Evolutionary conservation across 495 filamentous ascomycete species (phyloP).

Genomic region (Clavariopsis aquatica): DNA sequence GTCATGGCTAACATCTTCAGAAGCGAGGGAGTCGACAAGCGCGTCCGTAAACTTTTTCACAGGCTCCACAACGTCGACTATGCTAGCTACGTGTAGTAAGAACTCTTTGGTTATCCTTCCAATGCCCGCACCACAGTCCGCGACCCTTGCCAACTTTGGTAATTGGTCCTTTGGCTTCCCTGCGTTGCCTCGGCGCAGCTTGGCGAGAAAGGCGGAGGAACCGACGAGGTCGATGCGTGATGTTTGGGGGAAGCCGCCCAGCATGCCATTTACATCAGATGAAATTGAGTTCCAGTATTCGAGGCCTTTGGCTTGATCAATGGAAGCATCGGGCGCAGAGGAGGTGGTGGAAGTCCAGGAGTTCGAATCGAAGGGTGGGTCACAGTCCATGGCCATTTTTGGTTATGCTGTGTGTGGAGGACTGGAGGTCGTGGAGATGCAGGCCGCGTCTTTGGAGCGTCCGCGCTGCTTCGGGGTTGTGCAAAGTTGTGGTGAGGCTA

Average conservation of each 20-base stretch:
- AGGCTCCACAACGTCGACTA: conserved; percentile 64
- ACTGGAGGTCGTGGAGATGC: neutral
- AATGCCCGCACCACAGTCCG: conserved; percentile 66
- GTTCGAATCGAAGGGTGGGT: conserved; percentile 4
- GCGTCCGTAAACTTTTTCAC: conserved; percentile 53
- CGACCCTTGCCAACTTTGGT: conserved; percentile 48
- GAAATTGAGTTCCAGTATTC: conserved; percentile 76
- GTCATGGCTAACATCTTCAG: neutral
- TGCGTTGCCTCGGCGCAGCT: conserved; percentile 57
- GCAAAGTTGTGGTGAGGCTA: too few relatives aligned
- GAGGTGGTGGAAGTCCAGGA: neutral
- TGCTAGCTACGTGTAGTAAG: conserved; percentile 53
- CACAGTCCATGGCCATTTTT: conserved; percentile 33
- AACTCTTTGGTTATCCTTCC: conserved; percentile 63
- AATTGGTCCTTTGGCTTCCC: neutral
- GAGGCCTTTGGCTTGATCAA: conserved; percentile 52
- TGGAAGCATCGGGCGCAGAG: conserved; percentile 49
- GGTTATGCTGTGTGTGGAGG: neutral
- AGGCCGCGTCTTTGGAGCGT: too few relatives aligned
- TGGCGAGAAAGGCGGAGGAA: conserved; percentile 73
- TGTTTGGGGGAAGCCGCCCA: conserved; percentile 77
- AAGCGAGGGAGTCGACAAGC: conserved; percentile 29
- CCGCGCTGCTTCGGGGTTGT: too few relatives aligned
- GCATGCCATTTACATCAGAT: conserved; percentile 76
- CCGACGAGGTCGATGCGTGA: conserved; percentile 75